A percentile compares a stretch with the other conserved stretches of the same genome.
These are phyloP conservation scores for Amyloporia xantha DNA, from an alignment of 768 basidiomycete genomes.

Conservation along the genomic window DNA sequence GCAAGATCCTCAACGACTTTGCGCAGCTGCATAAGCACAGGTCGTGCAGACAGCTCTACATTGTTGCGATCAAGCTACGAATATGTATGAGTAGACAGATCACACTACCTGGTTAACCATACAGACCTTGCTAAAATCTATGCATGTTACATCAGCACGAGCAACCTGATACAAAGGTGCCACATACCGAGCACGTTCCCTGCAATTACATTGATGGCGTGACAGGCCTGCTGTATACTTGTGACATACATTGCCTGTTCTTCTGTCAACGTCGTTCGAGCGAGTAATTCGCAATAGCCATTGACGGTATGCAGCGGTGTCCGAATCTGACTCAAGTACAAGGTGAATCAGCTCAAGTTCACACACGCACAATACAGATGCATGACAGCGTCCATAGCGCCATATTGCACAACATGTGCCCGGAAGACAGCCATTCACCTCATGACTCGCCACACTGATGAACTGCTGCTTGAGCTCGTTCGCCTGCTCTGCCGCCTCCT, in stretches of 20 bases:
- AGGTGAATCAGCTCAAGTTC: not conserved
- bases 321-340: slow-evolving; percentile 18
- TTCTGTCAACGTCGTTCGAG: slow-evolving; percentile 19
- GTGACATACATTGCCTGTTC: slow-evolving; percentile 21
- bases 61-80: slow-evolving; percentile 23
- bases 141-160: not conserved
- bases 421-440: slow-evolving; percentile 18
- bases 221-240: slow-evolving; percentile 25
- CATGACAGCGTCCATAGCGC: not conserved
- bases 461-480: slow-evolving; percentile 26
- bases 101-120: not conserved
- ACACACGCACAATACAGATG: slow-evolving; percentile 4
- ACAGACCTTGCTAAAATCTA: slow-evolving; percentile 26
- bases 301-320: slow-evolving; percentile 25
- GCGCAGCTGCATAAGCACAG: slow-evolving; percentile 20
- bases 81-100: not conserved
- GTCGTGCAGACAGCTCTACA: slow-evolving; percentile 21
- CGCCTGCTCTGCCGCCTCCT: slow-evolving; percentile 25
- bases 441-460: slow-evolving; percentile 25
- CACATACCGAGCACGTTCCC: slow-evolving; percentile 23
- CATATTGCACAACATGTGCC: no score
- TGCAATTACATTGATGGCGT: slow-evolving; percentile 25
- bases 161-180: not conserved
- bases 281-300: slow-evolving; percentile 23
- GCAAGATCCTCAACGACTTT: slow-evolving; percentile 24